A percentile compares a stretch with the other conserved stretches of the same genome.
These are phyloP conservation scores for Fusarium sp. DNA, from an alignment of 2,329 filamentous ascomycete species.

Conservation along the genomic window DNA sequence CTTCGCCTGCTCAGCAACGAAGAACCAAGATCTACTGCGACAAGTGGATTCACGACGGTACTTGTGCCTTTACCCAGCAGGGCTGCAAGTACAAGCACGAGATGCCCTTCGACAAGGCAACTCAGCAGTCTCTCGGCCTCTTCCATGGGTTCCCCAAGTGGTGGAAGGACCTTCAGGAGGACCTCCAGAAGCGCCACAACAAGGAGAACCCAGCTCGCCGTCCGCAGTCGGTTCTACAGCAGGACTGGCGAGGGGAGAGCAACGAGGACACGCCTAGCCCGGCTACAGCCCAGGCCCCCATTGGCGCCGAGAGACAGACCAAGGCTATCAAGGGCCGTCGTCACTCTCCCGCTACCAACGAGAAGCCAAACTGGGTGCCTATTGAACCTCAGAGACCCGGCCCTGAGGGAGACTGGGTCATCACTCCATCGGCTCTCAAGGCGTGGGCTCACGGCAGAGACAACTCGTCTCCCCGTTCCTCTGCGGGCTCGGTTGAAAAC, in stretches of 20 bases:
- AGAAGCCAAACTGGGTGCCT: constrained; percentile 41
- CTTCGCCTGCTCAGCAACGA: constrained; percentile 55
- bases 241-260: constrained; percentile 26
- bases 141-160: constrained; percentile 71
- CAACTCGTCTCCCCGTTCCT: constrained; percentile 25
- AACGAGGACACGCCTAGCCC: constrained; percentile 10
- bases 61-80: constrained; percentile 86
- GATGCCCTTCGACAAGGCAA: constrained; percentile 79
- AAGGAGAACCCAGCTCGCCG: background rate
- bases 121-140: constrained; percentile 77
- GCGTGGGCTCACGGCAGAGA: constrained; percentile 12
- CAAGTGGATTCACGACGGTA: constrained; percentile 88
- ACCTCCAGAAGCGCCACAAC: constrained; percentile 49
- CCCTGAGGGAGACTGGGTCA: constrained; percentile 22
- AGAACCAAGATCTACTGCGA: constrained; percentile 81
- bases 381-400: constrained; percentile 49
- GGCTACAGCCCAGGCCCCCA: constrained; percentile 18
- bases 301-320: constrained; percentile 29
- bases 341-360: background rate
- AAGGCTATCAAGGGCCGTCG: constrained; percentile 4
- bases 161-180: constrained; percentile 68
- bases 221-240: constrained; percentile 7
- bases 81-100: constrained; percentile 92
- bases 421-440: constrained; percentile 17
- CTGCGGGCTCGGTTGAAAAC: constrained; percentile 16